Conservation (phyloP, 768 basidiomycete species). For the Pleurotus platypus region DNA sequence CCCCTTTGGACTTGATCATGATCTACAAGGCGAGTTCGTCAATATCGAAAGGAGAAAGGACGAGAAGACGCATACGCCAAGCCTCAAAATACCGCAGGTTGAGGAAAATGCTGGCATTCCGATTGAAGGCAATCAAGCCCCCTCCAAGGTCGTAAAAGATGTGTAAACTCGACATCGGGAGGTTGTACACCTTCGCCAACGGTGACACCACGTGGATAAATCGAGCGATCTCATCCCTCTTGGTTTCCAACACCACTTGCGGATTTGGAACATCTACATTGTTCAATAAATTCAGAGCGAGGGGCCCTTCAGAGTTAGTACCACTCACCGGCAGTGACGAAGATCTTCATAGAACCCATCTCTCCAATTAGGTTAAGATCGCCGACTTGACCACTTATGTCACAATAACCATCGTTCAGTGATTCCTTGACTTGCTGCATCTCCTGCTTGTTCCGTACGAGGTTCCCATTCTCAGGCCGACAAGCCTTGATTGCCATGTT, state of each 20-base stretch:
- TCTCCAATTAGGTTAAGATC: slow-evolving; percentile 66
- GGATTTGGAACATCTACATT: slow-evolving; percentile 54
- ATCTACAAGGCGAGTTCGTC: slow-evolving; percentile 39
- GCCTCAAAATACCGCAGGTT: slow-evolving; percentile 83
- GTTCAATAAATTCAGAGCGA: background rate
- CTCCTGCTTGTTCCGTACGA: slow-evolving; percentile 60
- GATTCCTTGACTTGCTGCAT: slow-evolving; percentile 75
- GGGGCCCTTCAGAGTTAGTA: background rate
- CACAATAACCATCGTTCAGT: slow-evolving; percentile 80
- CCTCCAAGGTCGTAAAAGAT: slow-evolving; percentile 84
- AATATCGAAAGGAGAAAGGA: background rate
- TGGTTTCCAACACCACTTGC: slow-evolving; percentile 43
- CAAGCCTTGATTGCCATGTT: slow-evolving; percentile 73
- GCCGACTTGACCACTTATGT: slow-evolving; percentile 60
- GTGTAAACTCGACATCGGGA: slow-evolving; percentile 72
- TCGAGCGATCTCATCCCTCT: slow-evolving; percentile 58
- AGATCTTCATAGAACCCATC: slow-evolving; percentile 62
- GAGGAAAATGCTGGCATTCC: slow-evolving; percentile 82
- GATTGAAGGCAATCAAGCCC: slow-evolving; percentile 89
- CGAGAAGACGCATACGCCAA: slow-evolving; percentile 66
- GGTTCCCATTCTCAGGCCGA: slow-evolving; percentile 56
- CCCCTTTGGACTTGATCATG: slow-evolving; percentile 62
- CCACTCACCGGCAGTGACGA: slow-evolving; percentile 53
- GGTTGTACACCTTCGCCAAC: slow-evolving; percentile 66
- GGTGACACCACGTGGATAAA: slow-evolving; percentile 71